Evolutionary conservation across 2,329 filamentous ascomycete genomes (phyloP).

Genomic region (Beauveria varroae): DNA sequence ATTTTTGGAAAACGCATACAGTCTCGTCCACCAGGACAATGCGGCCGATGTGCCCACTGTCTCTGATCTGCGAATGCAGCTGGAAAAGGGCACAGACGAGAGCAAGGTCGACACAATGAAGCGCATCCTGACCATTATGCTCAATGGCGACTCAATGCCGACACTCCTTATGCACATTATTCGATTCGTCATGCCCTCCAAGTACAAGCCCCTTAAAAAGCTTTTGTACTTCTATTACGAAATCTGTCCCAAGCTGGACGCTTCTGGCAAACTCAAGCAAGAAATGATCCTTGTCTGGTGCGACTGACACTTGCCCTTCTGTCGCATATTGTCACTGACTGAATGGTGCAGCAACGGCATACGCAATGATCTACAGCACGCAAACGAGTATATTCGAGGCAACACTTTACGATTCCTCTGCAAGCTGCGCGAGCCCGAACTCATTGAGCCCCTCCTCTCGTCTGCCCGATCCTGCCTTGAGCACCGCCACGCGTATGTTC

Average conservation of each 20-base stretch:
- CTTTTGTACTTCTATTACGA: conserved; percentile 99
- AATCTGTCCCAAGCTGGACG: conserved; percentile 93
- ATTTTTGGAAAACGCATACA: conserved; percentile 93
- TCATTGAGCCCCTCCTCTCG: conserved; percentile 91
- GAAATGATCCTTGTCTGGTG: conserved; percentile 99
- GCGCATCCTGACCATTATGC: conserved; percentile 92
- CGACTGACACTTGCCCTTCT: conserved; percentile 8
- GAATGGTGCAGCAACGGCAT: conserved; percentile 73
- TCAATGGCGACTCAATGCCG: conserved; percentile 95
- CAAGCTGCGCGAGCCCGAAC: conserved; percentile 90
- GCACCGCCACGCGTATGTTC: conserved; percentile 93
- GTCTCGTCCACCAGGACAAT: conserved; percentile 96
- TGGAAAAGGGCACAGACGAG: conserved; percentile 92
- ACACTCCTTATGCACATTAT: conserved; percentile 99
- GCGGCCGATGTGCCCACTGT: conserved; percentile 82
- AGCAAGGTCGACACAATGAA: conserved; percentile 94
- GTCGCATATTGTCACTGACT: conserved; percentile 2
- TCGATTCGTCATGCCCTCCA: conserved; percentile 98
- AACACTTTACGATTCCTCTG: conserved; percentile 97
- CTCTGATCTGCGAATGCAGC: conserved; percentile 84
- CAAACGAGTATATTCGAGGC: conserved; percentile 96
- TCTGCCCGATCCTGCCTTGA: conserved; percentile 88
- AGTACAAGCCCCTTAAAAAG: conserved; percentile 95
- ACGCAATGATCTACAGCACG: conserved; percentile 91
- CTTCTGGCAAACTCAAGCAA: conserved; percentile 91